Conservation (phyloP, 768 basidiomycete genomes). For the Trichaptum fuscoviolaceum region DNA sequence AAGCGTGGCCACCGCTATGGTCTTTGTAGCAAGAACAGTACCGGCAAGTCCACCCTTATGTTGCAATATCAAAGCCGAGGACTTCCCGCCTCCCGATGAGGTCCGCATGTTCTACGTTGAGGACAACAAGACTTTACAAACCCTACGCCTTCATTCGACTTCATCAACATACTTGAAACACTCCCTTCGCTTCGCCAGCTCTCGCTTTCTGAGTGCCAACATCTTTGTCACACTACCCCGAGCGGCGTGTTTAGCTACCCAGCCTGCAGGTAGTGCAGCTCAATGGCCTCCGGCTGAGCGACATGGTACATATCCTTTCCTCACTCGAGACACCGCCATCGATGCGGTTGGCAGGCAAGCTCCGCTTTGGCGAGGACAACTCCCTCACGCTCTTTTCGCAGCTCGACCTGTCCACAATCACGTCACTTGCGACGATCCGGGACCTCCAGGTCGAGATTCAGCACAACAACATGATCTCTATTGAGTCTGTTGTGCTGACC, state of each 20-base stretch:
- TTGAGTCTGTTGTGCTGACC: background rate
- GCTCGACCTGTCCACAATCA: background rate
- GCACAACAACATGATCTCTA: background rate
- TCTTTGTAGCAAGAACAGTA: slow-evolving; percentile 98
- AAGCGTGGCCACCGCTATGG: slow-evolving; percentile 99
- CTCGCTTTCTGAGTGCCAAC: background rate
- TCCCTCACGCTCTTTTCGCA: background rate
- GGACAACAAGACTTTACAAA: slow-evolving; percentile 64
- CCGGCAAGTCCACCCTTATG: slow-evolving; percentile 95
- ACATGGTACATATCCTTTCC: background rate
- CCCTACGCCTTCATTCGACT: background rate
- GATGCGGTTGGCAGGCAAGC: background rate
- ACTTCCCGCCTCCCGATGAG: slow-evolving; percentile 97
- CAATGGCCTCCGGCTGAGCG: background rate
- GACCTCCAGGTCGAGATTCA: background rate
- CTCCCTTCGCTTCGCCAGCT: background rate
- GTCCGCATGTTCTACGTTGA: slow-evolving; percentile 99
- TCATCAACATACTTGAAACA: background rate
- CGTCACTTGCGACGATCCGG: background rate
- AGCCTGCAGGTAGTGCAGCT: background rate
- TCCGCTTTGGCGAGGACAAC: background rate
- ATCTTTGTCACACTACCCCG: background rate
- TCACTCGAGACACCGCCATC: background rate
- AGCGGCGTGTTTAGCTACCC: background rate
- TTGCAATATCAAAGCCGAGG: slow-evolving; percentile 93